phyloP scores from a whole-genome alignment of 129 eudicot genomes.

The Silybum marianum region DNA sequence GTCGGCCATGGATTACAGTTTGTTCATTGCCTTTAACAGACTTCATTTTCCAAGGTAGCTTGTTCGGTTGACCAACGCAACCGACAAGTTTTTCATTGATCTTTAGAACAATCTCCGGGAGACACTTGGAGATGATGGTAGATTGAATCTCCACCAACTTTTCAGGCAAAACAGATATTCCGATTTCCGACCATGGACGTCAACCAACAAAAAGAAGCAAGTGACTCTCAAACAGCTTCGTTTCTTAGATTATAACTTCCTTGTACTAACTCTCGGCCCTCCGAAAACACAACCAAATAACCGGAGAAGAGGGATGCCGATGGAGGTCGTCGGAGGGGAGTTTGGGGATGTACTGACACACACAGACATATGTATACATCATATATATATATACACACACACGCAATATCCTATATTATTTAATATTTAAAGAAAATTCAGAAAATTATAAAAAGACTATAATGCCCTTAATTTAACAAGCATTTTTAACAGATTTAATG shows the following conservation, averaged over 20 bases:
- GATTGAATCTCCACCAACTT: slow-evolving; percentile 38
- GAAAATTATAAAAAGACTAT: too few species aligned
- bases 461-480: too few species aligned
- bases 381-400: too few species aligned
- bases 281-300: too few species aligned
- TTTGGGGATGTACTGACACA: too few species aligned
- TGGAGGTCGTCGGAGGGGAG: too few species aligned
- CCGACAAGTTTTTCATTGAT: slow-evolving; percentile 31
- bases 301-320: too few species aligned
- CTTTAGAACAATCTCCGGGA: slow-evolving; percentile 32
- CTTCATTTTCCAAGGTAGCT: slow-evolving; percentile 29
- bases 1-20: slow-evolving; percentile 23
- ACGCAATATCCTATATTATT: too few species aligned
- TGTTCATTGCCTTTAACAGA: slow-evolving; percentile 21
- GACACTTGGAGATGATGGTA: slow-evolving; percentile 30
- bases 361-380: too few species aligned
- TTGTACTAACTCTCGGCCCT: slow-evolving; percentile 19
- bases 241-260: slow-evolving; percentile 28
- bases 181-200: slow-evolving; percentile 40
- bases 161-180: slow-evolving; percentile 35
- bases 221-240: slow-evolving; percentile 22
- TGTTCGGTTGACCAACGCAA: slow-evolving; percentile 20
- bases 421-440: too few species aligned
- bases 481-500: too few species aligned
- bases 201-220: slow-evolving; percentile 25